phyloP scores from a whole-genome alignment of 2,329 filamentous ascomycete species.

The Aspergillus sp. region DNA sequence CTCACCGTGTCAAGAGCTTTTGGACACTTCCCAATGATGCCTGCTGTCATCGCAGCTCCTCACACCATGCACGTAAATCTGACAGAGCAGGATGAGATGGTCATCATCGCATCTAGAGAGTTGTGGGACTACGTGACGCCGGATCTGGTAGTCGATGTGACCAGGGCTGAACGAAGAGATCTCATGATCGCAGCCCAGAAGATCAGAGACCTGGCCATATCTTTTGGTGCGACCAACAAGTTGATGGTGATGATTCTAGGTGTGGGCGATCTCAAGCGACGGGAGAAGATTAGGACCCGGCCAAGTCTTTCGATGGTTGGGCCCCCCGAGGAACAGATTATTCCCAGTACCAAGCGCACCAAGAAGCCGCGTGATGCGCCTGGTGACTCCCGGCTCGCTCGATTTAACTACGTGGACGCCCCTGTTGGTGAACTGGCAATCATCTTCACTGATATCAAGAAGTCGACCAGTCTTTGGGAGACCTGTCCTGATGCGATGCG shows the following conservation, averaged over 20 bases:
- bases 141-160: conserved; percentile 88
- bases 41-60: conserved; percentile 87
- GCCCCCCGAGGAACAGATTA: conserved; percentile 65
- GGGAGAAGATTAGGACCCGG: conserved; percentile 72
- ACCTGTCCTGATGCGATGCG: conserved; percentile 93
- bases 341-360: conserved; percentile 64
- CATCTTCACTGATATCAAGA: conserved; percentile 99
- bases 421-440: conserved; percentile 89
- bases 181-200: conserved; percentile 95
- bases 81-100: conserved; percentile 87
- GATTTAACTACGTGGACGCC: conserved; percentile 88
- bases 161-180: conserved; percentile 80
- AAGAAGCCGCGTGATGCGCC: conserved; percentile 61
- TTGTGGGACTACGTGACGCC: conserved; percentile 94
- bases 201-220: conserved; percentile 89
- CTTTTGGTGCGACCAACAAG: conserved; percentile 90
- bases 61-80: conserved; percentile 77
- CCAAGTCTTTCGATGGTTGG: conserved; percentile 85
- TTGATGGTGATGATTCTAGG: conserved; percentile 99
- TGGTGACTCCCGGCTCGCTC: conserved; percentile 83
- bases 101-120: conserved; percentile 86
- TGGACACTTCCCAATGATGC: conserved; percentile 90
- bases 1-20: conserved; percentile 93
- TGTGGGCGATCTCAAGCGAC: conserved; percentile 84
- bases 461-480: conserved; percentile 94